Percentiles rank a stretch among this genome's conserved stretches.
phyloP scores from a whole-genome alignment of 192 early-diverging fungal species.

The Piromyces finnis region DNA sequence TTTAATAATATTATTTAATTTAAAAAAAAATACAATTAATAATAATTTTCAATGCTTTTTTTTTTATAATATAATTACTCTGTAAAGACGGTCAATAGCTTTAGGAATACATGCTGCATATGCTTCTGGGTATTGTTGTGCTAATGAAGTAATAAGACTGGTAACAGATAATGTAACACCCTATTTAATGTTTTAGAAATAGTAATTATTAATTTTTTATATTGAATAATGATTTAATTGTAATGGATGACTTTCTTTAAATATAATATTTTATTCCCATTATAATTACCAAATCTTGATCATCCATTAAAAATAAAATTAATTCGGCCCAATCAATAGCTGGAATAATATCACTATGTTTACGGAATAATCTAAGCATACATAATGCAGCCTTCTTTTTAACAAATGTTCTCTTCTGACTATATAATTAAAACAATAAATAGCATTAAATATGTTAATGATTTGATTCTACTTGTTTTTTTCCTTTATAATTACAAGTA shows the following conservation, averaged over 20 bases:
- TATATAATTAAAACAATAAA: not conserved
- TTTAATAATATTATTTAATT: too few species aligned
- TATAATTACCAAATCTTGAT: conserved; percentile 53
- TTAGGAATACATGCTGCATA: conserved; percentile 56
- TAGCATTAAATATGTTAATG: too few species aligned
- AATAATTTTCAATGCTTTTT: too few species aligned
- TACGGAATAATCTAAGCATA: conserved; percentile 70
- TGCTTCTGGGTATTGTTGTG: conserved; percentile 73
- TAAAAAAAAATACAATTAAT: too few species aligned
- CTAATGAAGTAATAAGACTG: conserved; percentile 77
- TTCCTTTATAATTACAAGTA: not conserved
- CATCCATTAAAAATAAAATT: conserved; percentile 66
- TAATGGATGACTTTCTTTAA: too few species aligned
- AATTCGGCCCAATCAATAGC: conserved; percentile 73
- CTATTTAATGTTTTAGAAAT: conserved; percentile 14
- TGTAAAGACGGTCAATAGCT: conserved; percentile 62
- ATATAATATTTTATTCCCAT: too few species aligned
- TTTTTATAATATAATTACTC: conserved; percentile 17
- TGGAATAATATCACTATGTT: conserved; percentile 73
- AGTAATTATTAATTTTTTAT: too few species aligned
- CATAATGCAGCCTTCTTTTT: conserved; percentile 96
- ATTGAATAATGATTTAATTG: too few species aligned
- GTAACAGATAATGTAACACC: conserved; percentile 68
- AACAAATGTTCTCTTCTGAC: conserved; percentile 62
- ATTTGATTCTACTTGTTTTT: too few species aligned